Evolutionary conservation across 2,329 filamentous ascomycete genomes (phyloP).

Genomic region (Fusarium redolens): DNA sequence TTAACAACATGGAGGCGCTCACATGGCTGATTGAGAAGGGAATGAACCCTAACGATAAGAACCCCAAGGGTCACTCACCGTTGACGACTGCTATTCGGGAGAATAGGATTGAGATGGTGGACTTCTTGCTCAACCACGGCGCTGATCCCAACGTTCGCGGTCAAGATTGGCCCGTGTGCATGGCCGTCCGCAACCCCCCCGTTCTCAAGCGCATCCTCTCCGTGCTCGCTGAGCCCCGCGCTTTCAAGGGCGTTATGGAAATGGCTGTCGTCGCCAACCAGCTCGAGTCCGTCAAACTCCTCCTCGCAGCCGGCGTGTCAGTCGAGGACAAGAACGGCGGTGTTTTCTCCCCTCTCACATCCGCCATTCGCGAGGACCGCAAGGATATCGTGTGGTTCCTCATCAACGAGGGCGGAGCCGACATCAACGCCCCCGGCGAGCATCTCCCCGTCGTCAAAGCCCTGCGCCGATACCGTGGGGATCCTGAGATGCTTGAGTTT

Average conservation of each 20-base stretch:
- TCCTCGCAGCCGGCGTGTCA: slow-evolving; percentile 72
- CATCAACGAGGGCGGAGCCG: slow-evolving; percentile 69
- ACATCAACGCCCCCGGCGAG: slow-evolving; percentile 75
- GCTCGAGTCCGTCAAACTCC: slow-evolving; percentile 73
- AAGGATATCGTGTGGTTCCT: slow-evolving; percentile 71
- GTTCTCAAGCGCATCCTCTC: slow-evolving; percentile 70
- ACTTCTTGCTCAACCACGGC: slow-evolving; percentile 66
- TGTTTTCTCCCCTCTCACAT: slow-evolving; percentile 77
- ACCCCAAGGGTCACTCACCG: slow-evolving; percentile 67
- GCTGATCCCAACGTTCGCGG: slow-evolving; percentile 72
- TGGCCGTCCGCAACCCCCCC: slow-evolving; percentile 71
- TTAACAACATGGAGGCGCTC: slow-evolving; percentile 70
- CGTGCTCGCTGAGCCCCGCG: slow-evolving; percentile 66
- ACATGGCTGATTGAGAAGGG: slow-evolving; percentile 70
- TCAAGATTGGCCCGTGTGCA: slow-evolving; percentile 76
- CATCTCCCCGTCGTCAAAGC: slow-evolving; percentile 78
- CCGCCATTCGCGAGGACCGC: slow-evolving; percentile 72
- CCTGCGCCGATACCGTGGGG: slow-evolving; percentile 66
- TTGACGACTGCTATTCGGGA: slow-evolving; percentile 75
- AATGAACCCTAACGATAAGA: slow-evolving; percentile 70
- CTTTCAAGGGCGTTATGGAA: slow-evolving; percentile 75
- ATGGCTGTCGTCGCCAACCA: slow-evolving; percentile 75
- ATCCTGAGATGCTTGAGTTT: slow-evolving; percentile 71
- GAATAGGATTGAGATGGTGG: slow-evolving; percentile 68
- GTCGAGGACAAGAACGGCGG: slow-evolving; percentile 79